Evolutionary conservation across 2,329 filamentous ascomycete species (phyloP).

Genomic region (Nectriaceae sp.): DNA sequence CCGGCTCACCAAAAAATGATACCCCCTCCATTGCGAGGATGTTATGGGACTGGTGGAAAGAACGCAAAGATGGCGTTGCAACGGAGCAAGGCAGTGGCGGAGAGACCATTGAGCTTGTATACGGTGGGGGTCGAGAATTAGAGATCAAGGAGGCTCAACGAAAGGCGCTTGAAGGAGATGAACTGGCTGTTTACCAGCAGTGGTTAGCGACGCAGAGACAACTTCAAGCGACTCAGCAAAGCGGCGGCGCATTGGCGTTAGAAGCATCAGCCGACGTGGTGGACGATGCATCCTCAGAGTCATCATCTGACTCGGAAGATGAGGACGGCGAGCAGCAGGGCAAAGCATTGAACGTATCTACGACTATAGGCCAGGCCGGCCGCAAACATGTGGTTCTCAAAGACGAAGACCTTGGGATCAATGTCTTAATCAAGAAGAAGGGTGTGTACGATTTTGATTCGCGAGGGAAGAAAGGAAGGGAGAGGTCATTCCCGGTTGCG

Average conservation of each 20-base stretch:
- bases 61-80: conserved; percentile 64
- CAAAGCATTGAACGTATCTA: conserved; percentile 85
- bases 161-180: conserved; percentile 70
- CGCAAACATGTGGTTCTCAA: conserved; percentile 84
- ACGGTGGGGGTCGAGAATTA: conserved; percentile 64
- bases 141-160: conserved; percentile 62
- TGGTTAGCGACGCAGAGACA: conserved; percentile 88
- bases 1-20: conserved; percentile 41
- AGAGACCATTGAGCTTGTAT: conserved; percentile 66
- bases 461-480: conserved; percentile 84
- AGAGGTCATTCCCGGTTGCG: conserved; percentile 88
- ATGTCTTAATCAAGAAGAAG: conserved; percentile 84
- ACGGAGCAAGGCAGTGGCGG: conserved; percentile 56
- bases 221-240: conserved; percentile 77
- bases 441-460: conserved; percentile 94
- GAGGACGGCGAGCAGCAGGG: conserved; percentile 90
- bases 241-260: conserved; percentile 65
- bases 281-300: conserved; percentile 84
- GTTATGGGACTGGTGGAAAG: conserved; percentile 80
- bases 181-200: conserved; percentile 83
- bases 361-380: conserved; percentile 79
- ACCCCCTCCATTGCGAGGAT: conserved; percentile 67
- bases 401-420: conserved; percentile 90
- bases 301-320: conserved; percentile 83
- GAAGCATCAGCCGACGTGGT: conserved; percentile 73